Percentiles rank a stretch among this genome's conserved stretches.
Evolutionary conservation across 2,329 filamentous ascomycete genomes (phyloP).

Genomic region (Phoma sp.): DNA sequence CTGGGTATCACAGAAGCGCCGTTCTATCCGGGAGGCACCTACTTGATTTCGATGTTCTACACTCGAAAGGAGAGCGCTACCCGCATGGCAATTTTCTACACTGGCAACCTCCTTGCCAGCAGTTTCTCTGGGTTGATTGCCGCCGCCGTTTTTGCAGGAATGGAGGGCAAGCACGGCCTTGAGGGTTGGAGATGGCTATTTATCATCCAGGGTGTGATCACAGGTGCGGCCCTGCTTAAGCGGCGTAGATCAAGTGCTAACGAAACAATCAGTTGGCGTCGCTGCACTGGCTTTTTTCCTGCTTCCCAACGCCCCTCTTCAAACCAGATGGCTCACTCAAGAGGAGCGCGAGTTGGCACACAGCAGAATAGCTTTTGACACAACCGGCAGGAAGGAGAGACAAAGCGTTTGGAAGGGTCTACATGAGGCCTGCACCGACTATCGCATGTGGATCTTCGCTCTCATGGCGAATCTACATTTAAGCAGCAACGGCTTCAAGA

Average conservation of each 20-base stretch:
- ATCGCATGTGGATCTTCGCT: constrained; percentile 25
- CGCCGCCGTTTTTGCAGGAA: constrained; percentile 40
- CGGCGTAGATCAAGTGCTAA: neutral
- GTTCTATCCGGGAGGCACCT: constrained; percentile 43
- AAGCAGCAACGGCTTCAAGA: constrained; percentile 13
- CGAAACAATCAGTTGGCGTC: constrained; percentile 1
- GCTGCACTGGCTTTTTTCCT: constrained; percentile 25
- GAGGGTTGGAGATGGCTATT: constrained; percentile 53
- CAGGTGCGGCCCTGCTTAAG: constrained; percentile 19
- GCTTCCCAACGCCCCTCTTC: constrained; percentile 24
- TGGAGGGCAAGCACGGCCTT: constrained; percentile 50
- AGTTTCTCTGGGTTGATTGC: constrained; percentile 52
- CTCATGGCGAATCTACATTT: constrained; percentile 25
- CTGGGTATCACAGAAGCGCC: constrained; percentile 39
- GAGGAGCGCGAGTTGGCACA: constrained; percentile 48
- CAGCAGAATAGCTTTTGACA: constrained; percentile 49
- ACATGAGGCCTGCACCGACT: constrained; percentile 23
- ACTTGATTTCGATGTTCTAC: constrained; percentile 46
- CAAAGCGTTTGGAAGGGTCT: constrained; percentile 20
- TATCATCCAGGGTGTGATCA: constrained; percentile 49
- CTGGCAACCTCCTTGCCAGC: constrained; percentile 48
- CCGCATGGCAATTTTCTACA: constrained; percentile 44
- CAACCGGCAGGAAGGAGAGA: constrained; percentile 41
- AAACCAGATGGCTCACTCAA: constrained; percentile 51
- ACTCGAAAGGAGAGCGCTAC: constrained; percentile 44